phyloP scores from a whole-genome alignment of 495 filamentous ascomycete species.

The Penicillium dipodomyicola region DNA sequence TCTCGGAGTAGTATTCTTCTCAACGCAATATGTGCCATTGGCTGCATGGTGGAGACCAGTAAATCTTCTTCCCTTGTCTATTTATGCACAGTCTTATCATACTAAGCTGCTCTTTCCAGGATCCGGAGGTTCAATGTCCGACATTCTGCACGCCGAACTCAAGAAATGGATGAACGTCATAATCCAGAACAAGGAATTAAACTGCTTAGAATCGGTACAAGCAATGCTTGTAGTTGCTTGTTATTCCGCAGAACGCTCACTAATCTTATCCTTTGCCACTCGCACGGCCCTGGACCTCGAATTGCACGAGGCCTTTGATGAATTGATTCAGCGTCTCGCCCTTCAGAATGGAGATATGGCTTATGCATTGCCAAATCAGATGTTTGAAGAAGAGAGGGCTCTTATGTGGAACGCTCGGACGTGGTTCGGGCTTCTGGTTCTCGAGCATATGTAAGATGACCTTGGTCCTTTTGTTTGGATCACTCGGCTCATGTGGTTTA shows the following conservation, averaged over 20 bases:
- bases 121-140: slow-evolving; percentile 35
- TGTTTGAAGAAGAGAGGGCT: slow-evolving; percentile 28
- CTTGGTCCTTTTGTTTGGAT: not conserved
- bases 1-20: slow-evolving; percentile 43
- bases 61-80: not conserved
- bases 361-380: slow-evolving; percentile 12
- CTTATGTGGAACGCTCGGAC: slow-evolving; percentile 43
- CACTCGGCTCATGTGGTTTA: slow-evolving; percentile 5
- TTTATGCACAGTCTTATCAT: not conserved
- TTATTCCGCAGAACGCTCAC: slow-evolving; percentile 48
- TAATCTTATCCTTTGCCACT: slow-evolving; percentile 47
- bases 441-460: slow-evolving; percentile 45
- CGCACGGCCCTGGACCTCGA: slow-evolving; percentile 47
- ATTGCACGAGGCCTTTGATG: slow-evolving; percentile 42
- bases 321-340: slow-evolving; percentile 34
- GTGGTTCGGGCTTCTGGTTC: slow-evolving; percentile 47
- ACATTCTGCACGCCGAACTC: slow-evolving; percentile 40
- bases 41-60: slow-evolving; percentile 43
- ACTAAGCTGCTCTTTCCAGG: slow-evolving; percentile 18
- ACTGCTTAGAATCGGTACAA: slow-evolving; percentile 47
- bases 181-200: slow-evolving; percentile 37
- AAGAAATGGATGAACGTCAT: slow-evolving; percentile 48
- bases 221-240: slow-evolving; percentile 48
- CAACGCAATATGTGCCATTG: slow-evolving; percentile 50
- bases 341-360: slow-evolving; percentile 27